Percentiles rank a stretch among this genome's conserved stretches.
These are phyloP conservation scores for Globisporangium yorkense DNA, from an alignment of 352 stramenopile genomes.

Conservation along the genomic window DNA sequence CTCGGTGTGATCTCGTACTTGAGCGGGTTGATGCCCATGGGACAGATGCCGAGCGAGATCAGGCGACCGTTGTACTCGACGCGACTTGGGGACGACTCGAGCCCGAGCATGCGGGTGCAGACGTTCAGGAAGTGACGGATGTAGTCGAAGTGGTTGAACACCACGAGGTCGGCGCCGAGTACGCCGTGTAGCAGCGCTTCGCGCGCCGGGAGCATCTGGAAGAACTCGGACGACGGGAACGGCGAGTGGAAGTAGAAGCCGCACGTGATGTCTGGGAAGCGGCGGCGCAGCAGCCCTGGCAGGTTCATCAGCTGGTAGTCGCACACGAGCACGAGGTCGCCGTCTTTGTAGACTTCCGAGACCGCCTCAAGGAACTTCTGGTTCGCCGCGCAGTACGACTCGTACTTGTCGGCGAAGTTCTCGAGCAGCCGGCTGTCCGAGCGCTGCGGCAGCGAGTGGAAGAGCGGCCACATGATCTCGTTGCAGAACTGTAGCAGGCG, in stretches of 20 bases:
- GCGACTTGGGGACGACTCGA: slow-evolving; percentile 81
- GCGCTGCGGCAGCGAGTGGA: slow-evolving; percentile 85
- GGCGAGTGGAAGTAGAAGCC: slow-evolving; percentile 89
- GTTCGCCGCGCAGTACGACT: slow-evolving; percentile 86
- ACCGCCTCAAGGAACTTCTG: slow-evolving; percentile 80
- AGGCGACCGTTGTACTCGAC: slow-evolving; percentile 85
- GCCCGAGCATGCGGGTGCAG: slow-evolving; percentile 80
- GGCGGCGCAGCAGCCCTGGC: slow-evolving; percentile 63
- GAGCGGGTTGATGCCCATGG: slow-evolving; percentile 85
- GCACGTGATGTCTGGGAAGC: slow-evolving; percentile 73
- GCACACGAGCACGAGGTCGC: slow-evolving; percentile 83
- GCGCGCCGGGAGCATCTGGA: slow-evolving; percentile 82
- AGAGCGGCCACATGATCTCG: slow-evolving; percentile 87
- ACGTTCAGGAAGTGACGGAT: slow-evolving; percentile 84
- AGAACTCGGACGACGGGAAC: slow-evolving; percentile 89
- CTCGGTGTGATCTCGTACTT: slow-evolving; percentile 72
- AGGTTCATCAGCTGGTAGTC: slow-evolving; percentile 89
- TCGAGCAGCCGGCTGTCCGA: slow-evolving; percentile 62
- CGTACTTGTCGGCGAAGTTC: slow-evolving; percentile 85
- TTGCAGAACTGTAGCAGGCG: slow-evolving; percentile 74
- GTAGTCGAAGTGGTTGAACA: slow-evolving; percentile 90
- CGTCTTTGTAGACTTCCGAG: slow-evolving; percentile 79
- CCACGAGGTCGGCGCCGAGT: slow-evolving; percentile 79
- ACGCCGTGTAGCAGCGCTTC: slow-evolving; percentile 78
- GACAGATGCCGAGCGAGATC: slow-evolving; percentile 84